phyloP scores from a whole-genome alignment of 345 rosid genomes.

The Camelina neglecta region DNA sequence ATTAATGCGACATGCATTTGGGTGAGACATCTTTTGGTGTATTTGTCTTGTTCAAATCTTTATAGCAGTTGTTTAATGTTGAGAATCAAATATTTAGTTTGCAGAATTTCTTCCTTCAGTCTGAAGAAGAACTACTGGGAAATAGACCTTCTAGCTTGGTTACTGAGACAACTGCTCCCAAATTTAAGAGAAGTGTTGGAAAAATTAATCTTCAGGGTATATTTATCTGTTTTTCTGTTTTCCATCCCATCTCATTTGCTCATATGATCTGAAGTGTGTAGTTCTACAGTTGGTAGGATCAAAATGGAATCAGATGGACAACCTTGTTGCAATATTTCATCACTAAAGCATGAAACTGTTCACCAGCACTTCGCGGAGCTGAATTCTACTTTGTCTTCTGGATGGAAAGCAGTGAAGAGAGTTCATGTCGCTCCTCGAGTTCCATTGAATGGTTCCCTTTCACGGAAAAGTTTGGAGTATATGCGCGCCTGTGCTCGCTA shows the following conservation, averaged over 20 bases:
- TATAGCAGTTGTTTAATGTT: constrained; percentile 12
- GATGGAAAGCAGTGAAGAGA: constrained; percentile 69
- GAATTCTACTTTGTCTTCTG: constrained; percentile 57
- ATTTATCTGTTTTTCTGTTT: background rate
- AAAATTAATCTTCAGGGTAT: constrained; percentile 91
- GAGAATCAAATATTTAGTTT: constrained; percentile 48
- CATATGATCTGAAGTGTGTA: constrained; percentile 4
- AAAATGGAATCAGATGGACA: constrained; percentile 66
- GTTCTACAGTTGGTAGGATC: constrained; percentile 72
- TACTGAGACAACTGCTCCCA: constrained; percentile 56
- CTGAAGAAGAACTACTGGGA: constrained; percentile 79
- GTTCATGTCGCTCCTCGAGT: constrained; percentile 54
- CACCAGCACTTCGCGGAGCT: constrained; percentile 56
- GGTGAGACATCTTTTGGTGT: constrained; percentile 32
- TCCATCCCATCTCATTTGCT: background rate
- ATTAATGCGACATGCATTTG: constrained; percentile 61
- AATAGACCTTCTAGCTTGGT: constrained; percentile 57
- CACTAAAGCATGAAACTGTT: constrained; percentile 55
- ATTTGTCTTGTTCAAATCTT: background rate
- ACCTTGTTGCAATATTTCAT: constrained; percentile 66
- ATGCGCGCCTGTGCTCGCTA: constrained; percentile 72
- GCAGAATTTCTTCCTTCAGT: constrained; percentile 62
- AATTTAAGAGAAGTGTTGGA: constrained; percentile 66
- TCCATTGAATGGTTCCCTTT: constrained; percentile 60
- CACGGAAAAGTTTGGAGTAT: constrained; percentile 73